Base-by-base conservation (phyloP, 768 basidiomycete genomes). In the Pleurotus eryngii region DNA sequence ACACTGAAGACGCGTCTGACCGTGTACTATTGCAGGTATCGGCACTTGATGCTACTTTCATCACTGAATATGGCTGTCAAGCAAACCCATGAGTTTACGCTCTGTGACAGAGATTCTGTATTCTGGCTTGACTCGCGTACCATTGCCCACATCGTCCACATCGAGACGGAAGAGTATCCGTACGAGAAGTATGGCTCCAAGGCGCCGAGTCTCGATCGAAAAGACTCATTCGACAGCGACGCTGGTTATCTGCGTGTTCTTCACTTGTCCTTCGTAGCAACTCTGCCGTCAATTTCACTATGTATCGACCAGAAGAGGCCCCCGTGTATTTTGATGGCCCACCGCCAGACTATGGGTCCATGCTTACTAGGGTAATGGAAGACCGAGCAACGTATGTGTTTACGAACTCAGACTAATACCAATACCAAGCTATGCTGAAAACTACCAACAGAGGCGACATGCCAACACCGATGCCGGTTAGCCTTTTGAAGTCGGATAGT, bases 61-160 rank as follows among this genome's bases (percentile, higher is more conserved):
- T 51, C 49, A 3, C 49, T 38, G n/a, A 5, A 3, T 8, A 49
- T n/a, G 12, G 35, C 7, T 5, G n/a, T 8, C 30, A 9, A 26
- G 5, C n/a, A n/a, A 35, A 48, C 46, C 5, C 22, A 20, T 17
- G 17, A 22, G 5, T 37, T 51, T 51, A 6, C 49, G 2, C 14
- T 51, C 30, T 18, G 15, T 2, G 26, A 27, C 12, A 5, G 7
- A 18, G 49, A 51, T 30, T 35, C 35, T 38, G 30, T 51, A n/a
- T 51, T 51, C 35, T 51, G 49, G 49, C 17, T 51, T 7, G 49
- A 51, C n/a, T 51, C 49, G 9, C 49, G 49, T 15, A 18, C 12
- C n/a, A 11, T 51, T 30, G 30, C 49, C 3, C 49, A 51, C 20
- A 9, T 51, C 15, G 17, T 30, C 3, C 15, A 51, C 7, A 12